Conservation (phyloP, 208 protist genomes). For the Leishmania martiniquensis region DNA sequence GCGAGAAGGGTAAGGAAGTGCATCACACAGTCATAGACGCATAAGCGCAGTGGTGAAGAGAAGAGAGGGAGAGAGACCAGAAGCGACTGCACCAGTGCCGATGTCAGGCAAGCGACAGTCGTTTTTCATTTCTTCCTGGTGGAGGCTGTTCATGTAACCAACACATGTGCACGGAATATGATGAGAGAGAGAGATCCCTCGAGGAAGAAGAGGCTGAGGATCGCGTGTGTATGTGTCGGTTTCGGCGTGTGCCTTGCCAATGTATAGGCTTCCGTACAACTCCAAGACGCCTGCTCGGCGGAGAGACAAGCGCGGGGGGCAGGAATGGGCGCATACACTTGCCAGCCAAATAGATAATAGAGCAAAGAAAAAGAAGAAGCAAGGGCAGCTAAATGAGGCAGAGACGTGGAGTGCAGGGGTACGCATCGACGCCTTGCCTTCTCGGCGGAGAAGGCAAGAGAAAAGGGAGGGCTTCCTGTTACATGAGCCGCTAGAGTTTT, state of each 20-base stretch:
- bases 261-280: not conserved
- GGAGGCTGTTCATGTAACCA: not conserved
- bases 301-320: not conserved
- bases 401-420: not conserved
- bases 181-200: not conserved
- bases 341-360: too few species aligned
- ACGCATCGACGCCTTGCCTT: not conserved
- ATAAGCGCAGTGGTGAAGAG: too few species aligned
- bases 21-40: too few species aligned
- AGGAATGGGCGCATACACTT: not conserved
- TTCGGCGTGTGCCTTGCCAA: not conserved
- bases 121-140: slow-evolving; percentile 2
- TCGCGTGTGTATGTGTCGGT: not conserved
- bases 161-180: not conserved
- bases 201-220: not conserved
- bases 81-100: not conserved
- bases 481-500: not conserved
- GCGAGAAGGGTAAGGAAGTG: too few species aligned
- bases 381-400: not conserved
- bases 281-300: not conserved
- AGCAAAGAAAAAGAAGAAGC: slow-evolving; percentile 1
- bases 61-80: slow-evolving; percentile 8
- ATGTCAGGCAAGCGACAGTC: not conserved
- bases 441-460: not conserved
- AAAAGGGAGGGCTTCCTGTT: not conserved